Evolutionary conservation across 2,329 filamentous ascomycete genomes (phyloP), one percentile per base, ranked within the genome.

Genomic region (Sporothrix inflata): DNA sequence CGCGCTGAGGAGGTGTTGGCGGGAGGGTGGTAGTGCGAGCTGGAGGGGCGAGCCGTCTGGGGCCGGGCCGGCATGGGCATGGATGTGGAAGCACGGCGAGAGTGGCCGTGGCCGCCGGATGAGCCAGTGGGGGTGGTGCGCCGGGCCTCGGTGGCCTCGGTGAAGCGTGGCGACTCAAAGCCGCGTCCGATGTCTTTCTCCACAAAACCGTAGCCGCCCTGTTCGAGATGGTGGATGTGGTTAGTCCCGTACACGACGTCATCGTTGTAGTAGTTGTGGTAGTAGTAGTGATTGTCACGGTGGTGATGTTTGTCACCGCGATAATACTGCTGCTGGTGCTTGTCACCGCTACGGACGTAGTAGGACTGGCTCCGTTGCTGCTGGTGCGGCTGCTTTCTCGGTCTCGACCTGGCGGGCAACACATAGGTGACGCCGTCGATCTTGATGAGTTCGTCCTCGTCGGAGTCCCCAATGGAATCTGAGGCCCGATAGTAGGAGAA

Each of bases 371-470:
- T 51, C 27, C 40, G 21, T 14, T 77, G 71, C 73, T 76, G 74
- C 78, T 75, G 77, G 76, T 79, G 75, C 79, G 49, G 67, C 27
- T 51, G 77, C 77, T 79, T 79, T 79, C 83, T 83, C 77, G 84
- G 82, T 81, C 83, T 82, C 76, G 85, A 84, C 80, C 84, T 81
- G 76, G 85, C 83, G 73, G 85, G 84, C 78, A 89, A 79, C 81
- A 88, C 81, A 77, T 84, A 88, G 75, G 83, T 86, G 79, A 83
- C 79, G 76, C 85, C 86, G 79, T 86, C 78, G 78, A 85, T 81
- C 81, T 88, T 85, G 81, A 88, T 82, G 74, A 75, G 80, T 82
- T 89, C 87, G 83, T 89, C 87, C 85, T 89, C 87, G 85, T 89
- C 87, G 82, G 87, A 89, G 82, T 89, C 87, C 84, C 87, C 87